phyloP scores from a whole-genome alignment of 1,284 basidiomycete species.

The Cerioporus squamosus region DNA sequence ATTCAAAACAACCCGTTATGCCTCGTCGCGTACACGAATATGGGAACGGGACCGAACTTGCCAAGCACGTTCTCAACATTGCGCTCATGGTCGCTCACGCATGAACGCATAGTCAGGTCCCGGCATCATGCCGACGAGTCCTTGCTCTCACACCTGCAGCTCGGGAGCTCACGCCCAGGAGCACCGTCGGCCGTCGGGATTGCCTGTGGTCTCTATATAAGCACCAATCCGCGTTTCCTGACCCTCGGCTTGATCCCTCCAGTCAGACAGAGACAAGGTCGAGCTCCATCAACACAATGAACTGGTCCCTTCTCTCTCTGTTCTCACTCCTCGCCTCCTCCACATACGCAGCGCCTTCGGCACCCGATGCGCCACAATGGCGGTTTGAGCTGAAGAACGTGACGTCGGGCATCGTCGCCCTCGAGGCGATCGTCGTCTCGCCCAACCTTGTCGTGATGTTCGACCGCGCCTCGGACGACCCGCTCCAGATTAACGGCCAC shows the following conservation, averaged over 20 bases:
- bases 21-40: neutral
- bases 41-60: neutral
- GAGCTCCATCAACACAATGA: constrained; percentile 8
- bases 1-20: neutral
- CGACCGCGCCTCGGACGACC: constrained; percentile 53
- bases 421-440: constrained; percentile 52
- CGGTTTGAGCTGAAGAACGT: constrained; percentile 38
- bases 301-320: constrained; percentile 8
- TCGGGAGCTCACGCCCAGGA: neutral
- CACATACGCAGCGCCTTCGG: constrained; percentile 15
- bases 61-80: constrained; percentile 7
- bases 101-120: neutral
- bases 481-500: constrained; percentile 59
- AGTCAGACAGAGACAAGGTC: neutral
- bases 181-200: constrained; percentile 2
- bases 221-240: neutral
- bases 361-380: constrained; percentile 25
- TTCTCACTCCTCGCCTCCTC: constrained; percentile 7
- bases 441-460: constrained; percentile 49
- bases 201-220: constrained; percentile 5
- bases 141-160: constrained; percentile 7
- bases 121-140: constrained; percentile 3
- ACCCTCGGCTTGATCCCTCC: constrained; percentile 1
- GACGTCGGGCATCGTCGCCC: constrained; percentile 50
- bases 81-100: neutral